Percentiles rank a stretch among this genome's conserved stretches.
Conservation (phyloP, 805 yeast genomes). For the Candida glaebosa region DNA sequence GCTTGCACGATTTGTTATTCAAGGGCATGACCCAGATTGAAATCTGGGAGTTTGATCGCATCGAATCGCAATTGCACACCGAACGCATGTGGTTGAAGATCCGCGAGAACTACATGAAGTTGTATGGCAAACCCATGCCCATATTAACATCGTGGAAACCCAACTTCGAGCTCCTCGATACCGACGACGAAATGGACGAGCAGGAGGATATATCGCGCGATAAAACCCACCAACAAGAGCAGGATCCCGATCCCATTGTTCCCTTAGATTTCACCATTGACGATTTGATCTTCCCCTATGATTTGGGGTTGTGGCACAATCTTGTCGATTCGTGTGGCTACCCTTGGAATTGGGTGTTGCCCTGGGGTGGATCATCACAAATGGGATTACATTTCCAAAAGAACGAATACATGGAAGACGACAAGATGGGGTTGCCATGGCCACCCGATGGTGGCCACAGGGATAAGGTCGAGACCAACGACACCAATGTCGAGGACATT, state of each 20-base stretch:
- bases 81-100: slow-evolving; percentile 52
- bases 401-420: slow-evolving; percentile 51
- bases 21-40: slow-evolving; percentile 87
- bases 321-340: slow-evolving; percentile 56
- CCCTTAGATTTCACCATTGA: slow-evolving; percentile 49
- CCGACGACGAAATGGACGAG: slow-evolving; percentile 8
- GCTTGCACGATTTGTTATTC: slow-evolving; percentile 49
- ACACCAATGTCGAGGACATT: slow-evolving; percentile 14
- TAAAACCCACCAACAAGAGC: slow-evolving; percentile 4
- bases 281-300: slow-evolving; percentile 81
- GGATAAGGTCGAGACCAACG: slow-evolving; percentile 21
- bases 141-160: slow-evolving; percentile 44
- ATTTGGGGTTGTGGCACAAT: slow-evolving; percentile 60
- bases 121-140: slow-evolving; percentile 43
- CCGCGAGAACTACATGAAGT: slow-evolving; percentile 37
- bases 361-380: slow-evolving; percentile 63
- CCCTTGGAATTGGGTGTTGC: slow-evolving; percentile 61
- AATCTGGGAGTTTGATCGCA: slow-evolving; percentile 85
- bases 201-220: slow-evolving; percentile 1
- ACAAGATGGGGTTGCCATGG: slow-evolving; percentile 76
- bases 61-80: slow-evolving; percentile 59
- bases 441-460: slow-evolving; percentile 82
- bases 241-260: slow-evolving; percentile 14
- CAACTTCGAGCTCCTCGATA: slow-evolving; percentile 5
- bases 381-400: slow-evolving; percentile 58